Conservation (phyloP, 768 basidiomycete genomes). For the Naganishia vishniacii region DNA sequence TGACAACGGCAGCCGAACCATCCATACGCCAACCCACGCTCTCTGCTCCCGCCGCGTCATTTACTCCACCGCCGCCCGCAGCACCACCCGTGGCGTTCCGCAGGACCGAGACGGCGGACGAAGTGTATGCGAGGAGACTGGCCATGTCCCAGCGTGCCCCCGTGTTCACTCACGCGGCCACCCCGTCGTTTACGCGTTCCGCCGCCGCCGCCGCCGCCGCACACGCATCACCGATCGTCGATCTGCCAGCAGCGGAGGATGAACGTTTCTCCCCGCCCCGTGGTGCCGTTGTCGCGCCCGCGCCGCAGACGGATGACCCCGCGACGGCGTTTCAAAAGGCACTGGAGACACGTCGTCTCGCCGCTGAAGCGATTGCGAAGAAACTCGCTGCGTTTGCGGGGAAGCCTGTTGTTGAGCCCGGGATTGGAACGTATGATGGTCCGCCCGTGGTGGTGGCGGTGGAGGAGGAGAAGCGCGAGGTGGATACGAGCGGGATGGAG, state of each 20-base stretch:
- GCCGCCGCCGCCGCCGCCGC: too few species aligned
- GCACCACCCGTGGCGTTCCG: constrained; percentile 6
- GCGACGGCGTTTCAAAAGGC: constrained; percentile 33
- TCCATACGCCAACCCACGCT: too few species aligned
- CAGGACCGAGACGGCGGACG: constrained; percentile 35
- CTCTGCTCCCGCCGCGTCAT: too few species aligned
- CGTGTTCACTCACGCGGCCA: constrained; percentile 1
- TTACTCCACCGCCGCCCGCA: not conserved
- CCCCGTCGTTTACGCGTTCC: not conserved
- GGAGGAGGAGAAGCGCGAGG: not conserved
- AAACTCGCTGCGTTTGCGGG: constrained; percentile 31
- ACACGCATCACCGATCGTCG: too few species aligned
- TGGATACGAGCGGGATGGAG: constrained; percentile 22
- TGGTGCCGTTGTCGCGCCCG: not conserved
- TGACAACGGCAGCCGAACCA: not conserved
- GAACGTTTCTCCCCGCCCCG: not conserved
- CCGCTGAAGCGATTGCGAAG: constrained; percentile 45
- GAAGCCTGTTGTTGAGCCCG: not conserved
- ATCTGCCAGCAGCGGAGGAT: too few species aligned
- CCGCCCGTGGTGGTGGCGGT: not conserved
- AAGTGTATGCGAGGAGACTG: constrained; percentile 36
- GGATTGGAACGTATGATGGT: constrained; percentile 7
- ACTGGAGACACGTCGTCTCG: constrained; percentile 38
- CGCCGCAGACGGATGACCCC: too few species aligned
- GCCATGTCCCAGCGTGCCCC: too few species aligned